Evolutionary conservation across 345 rosid species (phyloP), one percentile per base, ranked within the genome.

Genomic region (Aurinia saxatilis): DNA sequence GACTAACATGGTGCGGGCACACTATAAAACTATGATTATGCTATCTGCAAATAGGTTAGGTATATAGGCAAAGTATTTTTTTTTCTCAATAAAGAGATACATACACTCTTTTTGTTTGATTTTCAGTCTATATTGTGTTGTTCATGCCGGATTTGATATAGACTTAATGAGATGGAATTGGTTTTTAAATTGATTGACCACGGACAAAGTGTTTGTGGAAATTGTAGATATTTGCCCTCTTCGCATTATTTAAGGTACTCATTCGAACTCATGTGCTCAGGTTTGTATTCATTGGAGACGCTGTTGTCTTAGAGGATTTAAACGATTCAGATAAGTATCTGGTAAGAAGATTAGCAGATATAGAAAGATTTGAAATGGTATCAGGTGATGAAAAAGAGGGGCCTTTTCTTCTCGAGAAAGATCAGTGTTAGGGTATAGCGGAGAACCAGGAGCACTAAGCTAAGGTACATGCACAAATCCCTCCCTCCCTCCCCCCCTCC

Each of bases 301-400:
- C 86, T n/a, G 87, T 95, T 57, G 85, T 95, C 57, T 33, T 90
- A 66, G 90, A 88, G 80, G 96, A 95, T 60, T 96, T 96, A 57
- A 82, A 64, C 52, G 53, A 73, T 10, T 68, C 81, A 12, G 79
- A 80, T 16, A 79, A 77, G 66, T 67, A 65, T 75, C 60, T 88
- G 8, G 86, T 95, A 49, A 88, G 97, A 78, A 81, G 96, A 81
- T 78, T 95, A 73, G 92, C 92, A 72, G 99, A 91, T 30, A 57
- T 62, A 11, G 87, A 81, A 81, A 96, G 99, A 48, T 77, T 71
- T 62, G 95, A 95, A 82, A 90, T 90, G 97, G 86, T 70, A 27
- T 95, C 99, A 8, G 74, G 69, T 18, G 77, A 84, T 45, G 79
- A 83, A 61, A 83, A 86, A 66, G 99, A 95, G 11, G 82, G 86